phyloP scores from a whole-genome alignment of 2,329 filamentous ascomycete species.

The Colletotrichum navitas region DNA sequence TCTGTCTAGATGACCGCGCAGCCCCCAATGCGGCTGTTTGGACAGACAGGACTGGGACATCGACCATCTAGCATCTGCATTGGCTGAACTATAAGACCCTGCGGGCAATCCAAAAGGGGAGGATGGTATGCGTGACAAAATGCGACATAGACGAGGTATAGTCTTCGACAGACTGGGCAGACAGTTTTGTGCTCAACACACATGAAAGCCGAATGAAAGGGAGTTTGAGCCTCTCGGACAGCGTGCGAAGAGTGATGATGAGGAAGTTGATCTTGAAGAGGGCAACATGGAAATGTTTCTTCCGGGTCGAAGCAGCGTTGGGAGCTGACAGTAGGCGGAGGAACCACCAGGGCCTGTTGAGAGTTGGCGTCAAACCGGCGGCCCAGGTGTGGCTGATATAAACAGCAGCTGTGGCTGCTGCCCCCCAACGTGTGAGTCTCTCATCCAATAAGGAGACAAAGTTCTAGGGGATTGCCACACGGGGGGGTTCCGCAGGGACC shows the following conservation, averaged over 20 bases:
- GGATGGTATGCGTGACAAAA: constrained; percentile 67
- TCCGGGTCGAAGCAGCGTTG: constrained; percentile 11
- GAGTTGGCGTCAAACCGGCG: constrained; percentile 17
- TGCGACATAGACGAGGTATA: constrained; percentile 69
- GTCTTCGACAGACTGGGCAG: constrained; percentile 71
- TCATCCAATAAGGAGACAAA: constrained; percentile 31
- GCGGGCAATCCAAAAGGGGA: constrained; percentile 61
- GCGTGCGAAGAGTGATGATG: constrained; percentile 20
- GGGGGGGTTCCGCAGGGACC: constrained; percentile 34
- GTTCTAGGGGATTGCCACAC: constrained; percentile 26
- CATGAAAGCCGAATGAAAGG: constrained; percentile 61
- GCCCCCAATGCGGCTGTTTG: constrained; percentile 68
- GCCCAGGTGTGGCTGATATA: constrained; percentile 43
- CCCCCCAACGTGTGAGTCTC: constrained; percentile 16
- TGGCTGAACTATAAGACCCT: constrained; percentile 54
- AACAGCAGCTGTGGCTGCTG: constrained; percentile 41
- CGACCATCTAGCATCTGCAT: constrained; percentile 65
- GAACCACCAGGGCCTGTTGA: constrained; percentile 25
- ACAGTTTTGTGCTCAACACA: constrained; percentile 68
- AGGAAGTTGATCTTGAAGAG: constrained; percentile 15
- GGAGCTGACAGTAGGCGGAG: constrained; percentile 25
- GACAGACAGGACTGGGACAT: constrained; percentile 71
- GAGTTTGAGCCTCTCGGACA: constrained; percentile 14
- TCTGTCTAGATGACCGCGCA: constrained; percentile 63
- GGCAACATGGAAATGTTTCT: constrained; percentile 39